Base-by-base conservation (phyloP, 2,329 filamentous ascomycete genomes). In the Lecanoromycetidae sp. region DNA sequence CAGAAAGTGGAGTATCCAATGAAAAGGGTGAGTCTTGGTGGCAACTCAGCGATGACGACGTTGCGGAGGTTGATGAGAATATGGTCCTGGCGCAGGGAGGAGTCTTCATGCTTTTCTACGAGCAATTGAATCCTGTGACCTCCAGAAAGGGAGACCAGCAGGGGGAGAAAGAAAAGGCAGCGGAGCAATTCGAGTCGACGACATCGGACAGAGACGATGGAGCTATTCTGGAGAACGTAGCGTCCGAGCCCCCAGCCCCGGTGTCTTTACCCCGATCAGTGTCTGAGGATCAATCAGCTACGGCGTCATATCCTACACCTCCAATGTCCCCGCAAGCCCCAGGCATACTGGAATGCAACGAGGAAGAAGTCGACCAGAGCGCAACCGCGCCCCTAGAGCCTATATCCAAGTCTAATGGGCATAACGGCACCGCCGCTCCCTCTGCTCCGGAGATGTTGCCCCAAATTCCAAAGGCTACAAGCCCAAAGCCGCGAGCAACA, bases 41-140 rank as follows among this genome's bases (percentile, higher is more conserved):
- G 81, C 75, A 84, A 13, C 71, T 96, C 23, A 96, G 90, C 61
- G 90, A 96, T 57, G 85, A 94, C 51, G 80, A 83, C 52, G 88
- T 96, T 6, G 77, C 72, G 51, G 72, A 76, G 54, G 82, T 88
- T 20, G 76, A 76, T 17, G 85, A 94, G 60, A 73, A 80, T 9
- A 74, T 75, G 23, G 84, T 94, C 0, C 67, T 91, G 42, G 73
- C 71, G 2, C 82, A 94, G 56, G 80, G 80, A 0, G 87, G 86
- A 1, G 90, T 88, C 0, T 96, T 96, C 60, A 96, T 98, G 90
- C 74, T 96, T 1, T 96, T 96, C 62, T 98, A 96, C 62, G 90
- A 98, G 46, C 44, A 44, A 43, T 22, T 50, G 8, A 26, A 13
- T 40, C 26, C 20, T 35, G 26, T 38, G 17, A 9, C 39, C 12